Conservation (phyloP, 2,329 filamentous ascomycete species). For the Dactylellina parvicollis region DNA sequence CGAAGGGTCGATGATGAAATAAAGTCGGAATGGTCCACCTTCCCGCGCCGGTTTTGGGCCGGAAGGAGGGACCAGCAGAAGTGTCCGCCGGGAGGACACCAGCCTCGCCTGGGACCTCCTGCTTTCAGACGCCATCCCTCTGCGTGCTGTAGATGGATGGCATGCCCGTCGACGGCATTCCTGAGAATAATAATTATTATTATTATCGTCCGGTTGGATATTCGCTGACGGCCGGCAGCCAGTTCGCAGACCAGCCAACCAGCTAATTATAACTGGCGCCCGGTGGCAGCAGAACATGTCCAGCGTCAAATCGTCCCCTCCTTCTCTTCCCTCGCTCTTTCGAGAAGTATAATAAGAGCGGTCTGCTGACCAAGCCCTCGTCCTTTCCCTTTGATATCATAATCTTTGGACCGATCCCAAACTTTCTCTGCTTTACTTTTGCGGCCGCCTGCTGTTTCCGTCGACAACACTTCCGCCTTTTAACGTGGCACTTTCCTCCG, state of each 20-base stretch:
- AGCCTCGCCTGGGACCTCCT: slow-evolving; percentile 35
- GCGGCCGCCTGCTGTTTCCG: slow-evolving; percentile 1
- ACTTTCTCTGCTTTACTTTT: neutral
- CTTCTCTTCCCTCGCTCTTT: neutral
- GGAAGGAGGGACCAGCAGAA: slow-evolving; percentile 21
- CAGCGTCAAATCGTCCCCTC: neutral
- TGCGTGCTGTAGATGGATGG: no score
- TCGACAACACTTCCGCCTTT: slow-evolving; percentile 19
- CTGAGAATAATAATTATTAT: no score
- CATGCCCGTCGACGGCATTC: neutral
- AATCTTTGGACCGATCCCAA: neutral
- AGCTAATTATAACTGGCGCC: slow-evolving; percentile 37
- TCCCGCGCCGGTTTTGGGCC: slow-evolving; percentile 1
- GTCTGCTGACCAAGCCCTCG: slow-evolving; percentile 1
- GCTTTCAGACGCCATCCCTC: slow-evolving; percentile 33
- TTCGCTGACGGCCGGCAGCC: neutral
- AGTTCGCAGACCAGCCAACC: neutral
- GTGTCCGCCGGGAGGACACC: slow-evolving; percentile 34
- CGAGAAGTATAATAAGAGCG: neutral
- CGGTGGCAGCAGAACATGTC: neutral
- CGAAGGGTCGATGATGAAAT: slow-evolving; percentile 11
- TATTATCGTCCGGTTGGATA: neutral
- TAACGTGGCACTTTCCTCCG: neutral
- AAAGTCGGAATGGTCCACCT: neutral
- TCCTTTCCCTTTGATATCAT: neutral